Percentiles rank a stretch among this genome's conserved stretches.
Evolutionary conservation across 2,329 filamentous ascomycete genomes (phyloP).

Genomic region (Pseudovirgaria hyperparasitica): DNA sequence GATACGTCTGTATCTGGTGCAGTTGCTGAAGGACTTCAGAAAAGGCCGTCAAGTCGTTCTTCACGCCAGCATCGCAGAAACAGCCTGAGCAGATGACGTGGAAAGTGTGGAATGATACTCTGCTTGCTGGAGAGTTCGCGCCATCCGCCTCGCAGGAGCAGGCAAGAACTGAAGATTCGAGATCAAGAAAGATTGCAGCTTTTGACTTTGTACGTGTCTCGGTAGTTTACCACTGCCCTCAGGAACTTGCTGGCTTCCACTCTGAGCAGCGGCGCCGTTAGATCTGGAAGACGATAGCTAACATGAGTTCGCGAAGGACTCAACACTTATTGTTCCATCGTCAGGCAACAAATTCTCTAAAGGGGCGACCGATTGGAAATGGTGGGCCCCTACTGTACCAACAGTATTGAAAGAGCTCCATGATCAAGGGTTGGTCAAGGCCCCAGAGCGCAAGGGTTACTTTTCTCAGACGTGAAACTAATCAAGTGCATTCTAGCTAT

Average conservation of each 20-base stretch:
- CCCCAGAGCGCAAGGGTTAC: not conserved
- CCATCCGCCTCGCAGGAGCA: slow-evolving; percentile 18
- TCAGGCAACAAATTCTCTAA: slow-evolving; percentile 70
- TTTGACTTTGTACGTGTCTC: slow-evolving; percentile 24
- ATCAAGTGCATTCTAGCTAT: slow-evolving; percentile 39
- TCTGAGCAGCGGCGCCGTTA: slow-evolving; percentile 1
- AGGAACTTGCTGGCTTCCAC: not conserved
- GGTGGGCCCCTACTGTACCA: slow-evolving; percentile 72
- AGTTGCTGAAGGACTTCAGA: no score
- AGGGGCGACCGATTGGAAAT: slow-evolving; percentile 75
- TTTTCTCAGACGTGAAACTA: slow-evolving; percentile 1
- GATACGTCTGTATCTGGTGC: no score
- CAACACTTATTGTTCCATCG: slow-evolving; percentile 67
- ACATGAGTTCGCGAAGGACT: slow-evolving; percentile 46
- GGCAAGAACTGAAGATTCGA: slow-evolving; percentile 5
- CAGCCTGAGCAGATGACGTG: slow-evolving; percentile 63
- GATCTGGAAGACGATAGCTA: slow-evolving; percentile 2
- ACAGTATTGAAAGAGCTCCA: slow-evolving; percentile 53
- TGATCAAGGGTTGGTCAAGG: slow-evolving; percentile 46
- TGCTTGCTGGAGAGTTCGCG: slow-evolving; percentile 64
- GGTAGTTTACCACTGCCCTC: no score
- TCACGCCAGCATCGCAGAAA: slow-evolving; percentile 77
- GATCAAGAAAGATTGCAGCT: slow-evolving; percentile 19
- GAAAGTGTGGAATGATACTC: slow-evolving; percentile 51
- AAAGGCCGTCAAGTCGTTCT: slow-evolving; percentile 67